These are phyloP conservation scores for Tubosaeta sp. DNA, from an alignment of 768 basidiomycete species.

Conservation along the genomic window DNA sequence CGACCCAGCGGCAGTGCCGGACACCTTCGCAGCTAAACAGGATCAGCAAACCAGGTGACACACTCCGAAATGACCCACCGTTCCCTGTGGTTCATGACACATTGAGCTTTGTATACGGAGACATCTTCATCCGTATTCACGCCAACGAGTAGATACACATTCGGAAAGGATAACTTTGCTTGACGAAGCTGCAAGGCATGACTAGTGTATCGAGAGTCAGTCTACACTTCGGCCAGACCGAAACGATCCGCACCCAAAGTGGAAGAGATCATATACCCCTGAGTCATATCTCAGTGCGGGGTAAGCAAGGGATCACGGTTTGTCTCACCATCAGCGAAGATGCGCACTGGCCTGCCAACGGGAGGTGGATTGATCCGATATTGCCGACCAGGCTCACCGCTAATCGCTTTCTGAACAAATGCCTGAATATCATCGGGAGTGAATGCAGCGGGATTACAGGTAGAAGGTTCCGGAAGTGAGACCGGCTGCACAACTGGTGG, in stretches of 20 bases:
- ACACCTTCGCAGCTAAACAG: slow-evolving; percentile 72
- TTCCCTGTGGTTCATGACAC: slow-evolving; percentile 87
- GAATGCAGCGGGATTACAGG: slow-evolving; percentile 64
- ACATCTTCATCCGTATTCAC: slow-evolving; percentile 89
- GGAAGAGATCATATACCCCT: slow-evolving; percentile 97
- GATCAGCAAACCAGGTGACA: background rate
- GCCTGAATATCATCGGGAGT: slow-evolving; percentile 74
- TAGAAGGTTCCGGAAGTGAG: slow-evolving; percentile 38
- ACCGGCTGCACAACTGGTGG: slow-evolving; percentile 29
- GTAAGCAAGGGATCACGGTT: background rate
- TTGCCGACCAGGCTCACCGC: slow-evolving; percentile 55
- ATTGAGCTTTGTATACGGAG: slow-evolving; percentile 68
- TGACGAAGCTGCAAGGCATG: slow-evolving; percentile 95
- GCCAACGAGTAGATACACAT: slow-evolving; percentile 89
- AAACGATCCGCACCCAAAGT: slow-evolving; percentile 69
- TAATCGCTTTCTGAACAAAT: slow-evolving; percentile 73
- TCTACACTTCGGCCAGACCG: background rate
- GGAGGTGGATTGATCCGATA: slow-evolving; percentile 91
- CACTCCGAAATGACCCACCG: slow-evolving; percentile 41
- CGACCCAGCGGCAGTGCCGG: slow-evolving; percentile 97
- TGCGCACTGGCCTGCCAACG: slow-evolving; percentile 69
- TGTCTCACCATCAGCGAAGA: slow-evolving; percentile 88
- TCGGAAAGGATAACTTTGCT: slow-evolving; percentile 89
- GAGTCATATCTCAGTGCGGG: slow-evolving; percentile 10
- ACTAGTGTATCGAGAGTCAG: slow-evolving; percentile 37